Percentiles rank a stretch among this genome's conserved stretches.
These are phyloP conservation scores for Colletotrichum sp. DNA, from an alignment of 2,329 filamentous ascomycete genomes.

Conservation along the genomic window DNA sequence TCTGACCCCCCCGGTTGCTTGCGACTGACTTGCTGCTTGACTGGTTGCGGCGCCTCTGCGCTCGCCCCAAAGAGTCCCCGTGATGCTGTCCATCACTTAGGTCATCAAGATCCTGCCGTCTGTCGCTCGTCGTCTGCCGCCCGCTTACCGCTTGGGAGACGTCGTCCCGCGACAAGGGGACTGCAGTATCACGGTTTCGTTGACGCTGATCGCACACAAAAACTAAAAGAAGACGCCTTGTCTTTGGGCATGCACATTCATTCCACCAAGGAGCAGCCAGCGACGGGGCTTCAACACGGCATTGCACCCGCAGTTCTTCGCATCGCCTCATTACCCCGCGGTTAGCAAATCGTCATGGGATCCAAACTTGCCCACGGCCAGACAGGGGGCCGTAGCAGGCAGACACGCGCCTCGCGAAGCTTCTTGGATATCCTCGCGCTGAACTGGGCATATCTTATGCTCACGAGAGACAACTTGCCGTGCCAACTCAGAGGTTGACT, in stretches of 20 bases:
- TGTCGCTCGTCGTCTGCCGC: neutral
- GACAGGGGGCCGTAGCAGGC: neutral
- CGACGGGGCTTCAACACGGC: neutral
- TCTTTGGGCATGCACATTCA: neutral
- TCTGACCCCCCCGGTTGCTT: slow-evolving; percentile 11
- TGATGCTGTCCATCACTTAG: slow-evolving; percentile 29
- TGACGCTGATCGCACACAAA: neutral
- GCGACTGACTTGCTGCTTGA: slow-evolving; percentile 8
- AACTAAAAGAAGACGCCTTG: neutral
- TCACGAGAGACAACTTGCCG: slow-evolving; percentile 9
- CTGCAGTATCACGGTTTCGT: neutral
- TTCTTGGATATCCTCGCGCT: neutral
- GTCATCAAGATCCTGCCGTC: slow-evolving; percentile 4
- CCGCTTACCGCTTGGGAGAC: neutral
- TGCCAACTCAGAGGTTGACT: slow-evolving; percentile 15
- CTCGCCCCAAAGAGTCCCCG: slow-evolving; percentile 28
- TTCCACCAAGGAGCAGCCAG: neutral
- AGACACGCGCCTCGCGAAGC: neutral
- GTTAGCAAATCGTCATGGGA: slow-evolving; percentile 9
- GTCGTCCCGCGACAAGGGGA: neutral
- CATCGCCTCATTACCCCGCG: slow-evolving; percentile 11
- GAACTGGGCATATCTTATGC: neutral
- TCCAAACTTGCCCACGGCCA: neutral
- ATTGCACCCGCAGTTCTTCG: neutral
- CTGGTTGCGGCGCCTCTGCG: slow-evolving; percentile 14